A percentile compares a stretch with the other conserved stretches of the same genome.
phyloP scores from a whole-genome alignment of 2,329 filamentous ascomycete genomes.

The Neodidymelliopsis sp. region DNA sequence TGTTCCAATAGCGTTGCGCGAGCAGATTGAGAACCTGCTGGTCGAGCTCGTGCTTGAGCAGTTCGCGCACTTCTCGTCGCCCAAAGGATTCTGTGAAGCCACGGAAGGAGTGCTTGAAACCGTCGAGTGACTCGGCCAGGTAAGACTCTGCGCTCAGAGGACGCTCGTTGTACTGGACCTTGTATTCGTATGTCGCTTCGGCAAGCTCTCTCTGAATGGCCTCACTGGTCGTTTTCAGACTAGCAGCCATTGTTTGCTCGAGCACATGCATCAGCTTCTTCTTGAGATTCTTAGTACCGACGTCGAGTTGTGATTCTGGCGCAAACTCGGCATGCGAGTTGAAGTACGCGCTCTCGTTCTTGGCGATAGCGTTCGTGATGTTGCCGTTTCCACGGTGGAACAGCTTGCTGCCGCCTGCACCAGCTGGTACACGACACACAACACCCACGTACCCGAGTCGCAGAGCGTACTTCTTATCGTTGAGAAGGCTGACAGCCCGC shows the following conservation, averaged over 20 bases:
- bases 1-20: slow-evolving; percentile 96
- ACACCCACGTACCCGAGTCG: slow-evolving; percentile 97
- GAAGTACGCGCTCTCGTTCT: slow-evolving; percentile 90
- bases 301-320: slow-evolving; percentile 71
- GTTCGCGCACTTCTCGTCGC: slow-evolving; percentile 83
- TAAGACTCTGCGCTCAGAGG: slow-evolving; percentile 96
- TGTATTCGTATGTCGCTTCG: slow-evolving; percentile 97
- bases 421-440: slow-evolving; percentile 78
- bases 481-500: slow-evolving; percentile 79
- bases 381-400: slow-evolving; percentile 86
- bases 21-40: slow-evolving; percentile 93
- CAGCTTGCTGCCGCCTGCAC: slow-evolving; percentile 66
- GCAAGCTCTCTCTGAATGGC: slow-evolving; percentile 94
- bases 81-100: slow-evolving; percentile 91
- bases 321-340: slow-evolving; percentile 86
- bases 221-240: slow-evolving; percentile 86
- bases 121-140: slow-evolving; percentile 90
- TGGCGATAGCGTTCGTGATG: slow-evolving; percentile 79
- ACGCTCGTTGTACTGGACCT: slow-evolving; percentile 98
- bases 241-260: slow-evolving; percentile 96
- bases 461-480: slow-evolving; percentile 90
- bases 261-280: slow-evolving; percentile 98
- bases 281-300: slow-evolving; percentile 85
- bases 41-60: slow-evolving; percentile 91
- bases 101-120: slow-evolving; percentile 98